Evolutionary conservation across 331 rosid genomes (phyloP).

Genomic region (Quercus lobata): DNA sequence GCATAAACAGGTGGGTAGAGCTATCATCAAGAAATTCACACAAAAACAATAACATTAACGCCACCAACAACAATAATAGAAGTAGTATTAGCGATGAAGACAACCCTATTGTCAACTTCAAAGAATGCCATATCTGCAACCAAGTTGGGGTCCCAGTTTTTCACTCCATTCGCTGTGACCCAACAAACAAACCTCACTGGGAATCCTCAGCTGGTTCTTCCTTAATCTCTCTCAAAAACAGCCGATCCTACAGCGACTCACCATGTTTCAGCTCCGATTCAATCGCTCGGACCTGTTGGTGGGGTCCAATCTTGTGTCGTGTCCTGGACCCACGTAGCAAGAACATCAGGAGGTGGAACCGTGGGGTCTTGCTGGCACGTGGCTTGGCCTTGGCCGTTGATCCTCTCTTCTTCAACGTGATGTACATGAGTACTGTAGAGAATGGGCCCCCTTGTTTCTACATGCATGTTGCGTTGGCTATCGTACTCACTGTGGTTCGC

Average conservation of each 20-base stretch:
- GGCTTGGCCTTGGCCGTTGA: slow-evolving; percentile 55
- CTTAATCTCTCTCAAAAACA: slow-evolving; percentile 32
- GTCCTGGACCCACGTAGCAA: slow-evolving; percentile 51
- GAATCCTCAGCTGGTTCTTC: slow-evolving; percentile 56
- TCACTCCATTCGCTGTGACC: slow-evolving; percentile 53
- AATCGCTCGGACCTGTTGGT: background rate
- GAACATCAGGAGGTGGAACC: slow-evolving; percentile 47
- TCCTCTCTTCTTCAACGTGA: slow-evolving; percentile 48
- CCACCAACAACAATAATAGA: background rate
- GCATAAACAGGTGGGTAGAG: slow-evolving; percentile 31
- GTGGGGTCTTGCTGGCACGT: slow-evolving; percentile 42
- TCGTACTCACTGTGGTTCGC: slow-evolving; percentile 35
- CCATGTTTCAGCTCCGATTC: background rate
- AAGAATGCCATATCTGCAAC: slow-evolving; percentile 52
- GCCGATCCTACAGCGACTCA: slow-evolving; percentile 7
- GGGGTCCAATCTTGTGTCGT: slow-evolving; percentile 10
- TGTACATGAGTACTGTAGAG: slow-evolving; percentile 27
- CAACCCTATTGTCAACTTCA: slow-evolving; percentile 7
- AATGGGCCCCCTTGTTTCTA: slow-evolving; percentile 51
- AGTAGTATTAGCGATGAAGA: background rate
- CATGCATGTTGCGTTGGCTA: slow-evolving; percentile 43
- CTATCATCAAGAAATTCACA: background rate
- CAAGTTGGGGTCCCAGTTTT: slow-evolving; percentile 52
- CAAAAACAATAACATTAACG: background rate
- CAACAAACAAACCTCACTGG: slow-evolving; percentile 48